Evolutionary conservation across 352 stramenopile species (phyloP).

Genomic region (Phytophthora pistaciae): DNA sequence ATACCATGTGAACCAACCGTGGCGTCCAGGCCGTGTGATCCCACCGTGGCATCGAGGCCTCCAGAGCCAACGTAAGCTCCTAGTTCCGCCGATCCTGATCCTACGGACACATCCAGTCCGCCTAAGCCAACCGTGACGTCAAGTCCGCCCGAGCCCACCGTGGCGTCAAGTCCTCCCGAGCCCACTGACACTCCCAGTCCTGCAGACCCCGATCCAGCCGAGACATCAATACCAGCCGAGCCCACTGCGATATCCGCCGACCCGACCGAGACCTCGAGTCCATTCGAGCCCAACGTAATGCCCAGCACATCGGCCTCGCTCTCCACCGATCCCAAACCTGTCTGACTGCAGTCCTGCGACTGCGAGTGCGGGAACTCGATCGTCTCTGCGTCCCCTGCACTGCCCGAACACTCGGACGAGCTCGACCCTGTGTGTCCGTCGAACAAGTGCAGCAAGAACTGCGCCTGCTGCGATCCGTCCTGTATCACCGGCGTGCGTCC

Average conservation of each 20-base stretch:
- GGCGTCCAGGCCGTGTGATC: conserved; percentile 3
- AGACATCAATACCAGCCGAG: conserved; percentile 14
- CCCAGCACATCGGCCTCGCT: conserved; percentile 18
- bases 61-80: background rate
- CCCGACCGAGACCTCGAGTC: conserved; percentile 10
- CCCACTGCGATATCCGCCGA: conserved; percentile 9
- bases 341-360: conserved; percentile 25
- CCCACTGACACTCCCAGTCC: conserved; percentile 22
- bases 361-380: conserved; percentile 26
- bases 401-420: conserved; percentile 19
- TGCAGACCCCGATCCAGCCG: conserved; percentile 23
- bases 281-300: conserved; percentile 22
- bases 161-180: conserved; percentile 16
- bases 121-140: background rate
- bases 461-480: background rate
- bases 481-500: conserved; percentile 12
- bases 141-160: conserved; percentile 6
- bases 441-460: conserved; percentile 20
- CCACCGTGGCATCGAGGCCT: conserved; percentile 10
- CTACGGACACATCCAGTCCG: background rate
- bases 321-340: conserved; percentile 16
- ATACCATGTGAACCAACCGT: conserved; percentile 7
- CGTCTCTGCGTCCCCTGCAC: conserved; percentile 17
- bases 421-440: conserved; percentile 6
- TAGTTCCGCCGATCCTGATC: background rate